Conservation (phyloP, 2,329 filamentous ascomycete genomes). For the Coniella vitis region DNA sequence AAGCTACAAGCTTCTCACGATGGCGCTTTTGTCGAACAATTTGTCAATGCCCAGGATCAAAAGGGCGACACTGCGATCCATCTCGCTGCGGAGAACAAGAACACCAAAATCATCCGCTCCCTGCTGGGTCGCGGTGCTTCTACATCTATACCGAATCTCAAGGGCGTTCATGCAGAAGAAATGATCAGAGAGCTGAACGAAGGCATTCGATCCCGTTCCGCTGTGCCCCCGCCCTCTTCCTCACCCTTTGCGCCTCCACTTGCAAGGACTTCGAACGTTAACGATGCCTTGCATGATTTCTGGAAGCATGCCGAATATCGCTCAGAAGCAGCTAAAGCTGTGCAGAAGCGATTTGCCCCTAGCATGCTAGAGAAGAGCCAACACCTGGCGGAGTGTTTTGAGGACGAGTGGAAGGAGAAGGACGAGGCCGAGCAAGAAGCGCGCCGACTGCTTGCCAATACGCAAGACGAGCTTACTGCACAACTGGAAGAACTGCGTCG, state of each 20-base stretch:
- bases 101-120: constrained; percentile 81
- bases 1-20: constrained; percentile 74
- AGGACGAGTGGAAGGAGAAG: constrained; percentile 69
- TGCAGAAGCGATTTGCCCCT: constrained; percentile 62
- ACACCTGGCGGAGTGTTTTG: constrained; percentile 63
- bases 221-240: constrained; percentile 64
- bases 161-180: constrained; percentile 78
- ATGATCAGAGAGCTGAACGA: constrained; percentile 72
- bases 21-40: constrained; percentile 65
- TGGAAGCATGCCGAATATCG: constrained; percentile 13
- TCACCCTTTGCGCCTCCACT: constrained; percentile 60
- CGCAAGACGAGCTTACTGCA: constrained; percentile 60
- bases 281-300: constrained; percentile 38
- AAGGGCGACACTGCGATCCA: constrained; percentile 83
- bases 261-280: constrained; percentile 47
- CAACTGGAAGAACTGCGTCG: constrained; percentile 47
- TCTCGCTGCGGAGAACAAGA: constrained; percentile 70
- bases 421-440: constrained; percentile 63
- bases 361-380: constrained; percentile 67
- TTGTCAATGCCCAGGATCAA: constrained; percentile 77
- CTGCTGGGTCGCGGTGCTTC: constrained; percentile 73
- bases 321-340: constrained; percentile 60
- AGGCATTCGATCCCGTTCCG: constrained; percentile 56
- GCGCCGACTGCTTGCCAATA: constrained; percentile 57
- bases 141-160: constrained; percentile 73